phyloP scores from a whole-genome alignment of 75 land plant genomes.

The Pinus taeda region DNA sequence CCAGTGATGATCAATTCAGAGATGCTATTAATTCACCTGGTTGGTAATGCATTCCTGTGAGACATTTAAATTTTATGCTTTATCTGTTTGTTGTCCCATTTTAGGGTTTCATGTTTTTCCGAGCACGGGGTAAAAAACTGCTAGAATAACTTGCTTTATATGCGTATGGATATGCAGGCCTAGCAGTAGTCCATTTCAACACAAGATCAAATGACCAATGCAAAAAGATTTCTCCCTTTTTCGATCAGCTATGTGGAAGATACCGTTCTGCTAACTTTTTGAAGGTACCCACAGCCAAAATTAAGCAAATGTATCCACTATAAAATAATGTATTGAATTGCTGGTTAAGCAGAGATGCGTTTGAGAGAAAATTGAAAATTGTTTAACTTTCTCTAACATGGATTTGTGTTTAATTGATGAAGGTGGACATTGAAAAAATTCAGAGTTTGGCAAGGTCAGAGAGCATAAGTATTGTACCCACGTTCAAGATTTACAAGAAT shows the following conservation, averaged over 20 bases:
- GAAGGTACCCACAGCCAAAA: conserved; percentile 50
- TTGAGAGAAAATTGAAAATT: background rate
- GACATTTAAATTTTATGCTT: background rate
- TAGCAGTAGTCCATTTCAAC: conserved; percentile 75
- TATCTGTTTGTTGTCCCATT: background rate
- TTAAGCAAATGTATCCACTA: background rate
- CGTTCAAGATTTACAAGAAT: conserved; percentile 84
- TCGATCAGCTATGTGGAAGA: conserved; percentile 62
- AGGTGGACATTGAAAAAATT: conserved; percentile 70
- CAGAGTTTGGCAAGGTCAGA: conserved; percentile 62
- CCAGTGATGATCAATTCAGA: conserved; percentile 55
- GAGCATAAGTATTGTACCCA: conserved; percentile 65
- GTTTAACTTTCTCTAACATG: background rate
- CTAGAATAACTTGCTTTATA: background rate
- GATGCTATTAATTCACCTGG: conserved; percentile 61
- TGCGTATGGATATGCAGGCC: conserved; percentile 44
- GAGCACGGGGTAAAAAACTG: background rate
- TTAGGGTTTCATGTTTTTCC: background rate
- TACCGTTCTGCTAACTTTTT: conserved; percentile 81
- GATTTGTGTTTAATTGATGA: background rate
- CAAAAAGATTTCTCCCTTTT: conserved; percentile 53
- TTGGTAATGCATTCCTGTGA: conserved; percentile 2
- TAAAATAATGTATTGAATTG: background rate
- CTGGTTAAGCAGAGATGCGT: background rate
- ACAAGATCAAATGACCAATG: conserved; percentile 35